Percentiles rank a stretch among this genome's conserved stretches.
Evolutionary conservation across 2,329 filamentous ascomycete genomes (phyloP).

Genomic region (Trichoderma endophyticum): DNA sequence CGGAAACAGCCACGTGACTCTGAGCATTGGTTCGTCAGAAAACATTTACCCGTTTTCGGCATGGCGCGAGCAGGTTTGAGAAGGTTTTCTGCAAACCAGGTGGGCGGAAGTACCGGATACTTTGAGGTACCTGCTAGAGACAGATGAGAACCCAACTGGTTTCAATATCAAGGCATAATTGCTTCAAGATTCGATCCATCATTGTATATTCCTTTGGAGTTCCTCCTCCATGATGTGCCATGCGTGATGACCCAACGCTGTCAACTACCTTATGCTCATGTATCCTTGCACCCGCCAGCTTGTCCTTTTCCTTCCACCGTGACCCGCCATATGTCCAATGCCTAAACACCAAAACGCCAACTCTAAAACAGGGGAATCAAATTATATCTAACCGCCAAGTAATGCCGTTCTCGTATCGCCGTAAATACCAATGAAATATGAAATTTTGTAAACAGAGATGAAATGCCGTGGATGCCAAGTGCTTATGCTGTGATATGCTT

Average conservation of each 20-base stretch:
- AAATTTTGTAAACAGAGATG: not conserved
- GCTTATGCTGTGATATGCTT: not conserved
- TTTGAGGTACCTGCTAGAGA: slow-evolving; percentile 22
- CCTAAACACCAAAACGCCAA: not conserved
- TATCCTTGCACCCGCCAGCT: not conserved
- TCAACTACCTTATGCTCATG: not conserved
- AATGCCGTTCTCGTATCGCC: not conserved
- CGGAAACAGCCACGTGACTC: not conserved
- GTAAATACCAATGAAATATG: not conserved
- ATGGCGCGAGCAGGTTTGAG: slow-evolving; percentile 47
- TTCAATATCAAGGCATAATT: not conserved
- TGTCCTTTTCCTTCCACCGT: not conserved
- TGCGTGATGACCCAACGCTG: not conserved
- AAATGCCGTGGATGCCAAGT: not conserved
- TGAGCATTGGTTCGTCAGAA: not conserved
- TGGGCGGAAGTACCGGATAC: slow-evolving; percentile 36
- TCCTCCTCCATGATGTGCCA: not conserved
- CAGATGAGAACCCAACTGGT: not conserved
- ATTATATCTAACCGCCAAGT: not conserved
- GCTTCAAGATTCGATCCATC: not conserved
- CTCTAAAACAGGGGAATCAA: not conserved
- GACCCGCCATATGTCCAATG: not conserved
- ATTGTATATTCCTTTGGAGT: not conserved
- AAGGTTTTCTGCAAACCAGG: slow-evolving; percentile 41
- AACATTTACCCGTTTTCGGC: not conserved